Base-by-base conservation (phyloP, 768 basidiomycete species). In the Leccinum uliginosum region DNA sequence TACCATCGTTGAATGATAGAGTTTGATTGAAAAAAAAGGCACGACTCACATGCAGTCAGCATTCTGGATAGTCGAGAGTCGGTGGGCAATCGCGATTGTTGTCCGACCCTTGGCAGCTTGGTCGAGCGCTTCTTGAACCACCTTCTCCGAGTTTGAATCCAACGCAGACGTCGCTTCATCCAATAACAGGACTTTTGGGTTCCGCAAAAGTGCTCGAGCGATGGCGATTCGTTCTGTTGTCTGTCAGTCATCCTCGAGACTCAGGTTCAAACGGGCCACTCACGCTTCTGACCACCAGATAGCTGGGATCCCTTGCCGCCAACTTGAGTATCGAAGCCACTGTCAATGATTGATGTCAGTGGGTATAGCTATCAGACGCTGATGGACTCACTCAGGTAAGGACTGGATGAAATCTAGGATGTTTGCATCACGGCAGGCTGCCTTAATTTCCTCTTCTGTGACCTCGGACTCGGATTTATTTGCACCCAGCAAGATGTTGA, bases 111-210 rank as follows among this genome's bases (percentile, higher is more conserved):
- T 89, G 3, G 93, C 86, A 6, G 95, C 97, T 66, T 85, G 82
- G 73, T 98, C 97, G 24, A 99, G 80, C 4, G 96, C 97, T 6
- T 83, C 87, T 66, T 98, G 96, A 9, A 99, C 97, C 51, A 98
- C 87, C 71, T 91, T 92, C 73, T 97, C 95, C 21, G 89, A 92
- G 65, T 85, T 87, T 9, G 90, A 91, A 69, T 96, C 94, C 29
- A 97, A 80, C 1, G 93, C 93, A 44, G 91, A 93, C 1, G 92
- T 94, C 6, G 92, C 92, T 74, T 95, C 92, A 69, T 94, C 92
- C 59, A 95, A 73, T 19, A 94, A 76, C 53, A 97, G 77, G 48
- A 97, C 91, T 67, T 88, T 89, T 34, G 94, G 94, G 64, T 94
- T 92, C 17, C 91, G 83, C 21, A 97, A 78, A n/a, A 97, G 78